Percentiles rank a stretch among this genome's conserved stretches.
Conservation (phyloP, 2,329 filamentous ascomycete species). For the Purpureocillium lavendulum region DNA sequence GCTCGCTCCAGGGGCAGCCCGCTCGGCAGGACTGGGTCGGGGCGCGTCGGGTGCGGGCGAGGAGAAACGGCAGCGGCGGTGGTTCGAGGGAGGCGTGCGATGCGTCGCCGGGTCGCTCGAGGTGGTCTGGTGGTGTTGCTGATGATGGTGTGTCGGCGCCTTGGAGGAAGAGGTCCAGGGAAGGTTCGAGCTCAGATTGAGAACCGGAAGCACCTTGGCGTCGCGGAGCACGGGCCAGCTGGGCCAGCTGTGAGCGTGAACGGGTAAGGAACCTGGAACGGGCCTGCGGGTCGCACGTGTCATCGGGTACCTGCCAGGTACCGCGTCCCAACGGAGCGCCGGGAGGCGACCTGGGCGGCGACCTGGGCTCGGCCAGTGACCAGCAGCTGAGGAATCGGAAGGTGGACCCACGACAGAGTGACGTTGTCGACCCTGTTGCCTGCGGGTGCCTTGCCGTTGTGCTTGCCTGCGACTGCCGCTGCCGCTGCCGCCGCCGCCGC, state of each 20-base stretch:
- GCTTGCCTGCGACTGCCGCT: too few species aligned
- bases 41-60: too few species aligned
- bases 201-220: constrained; percentile 13
- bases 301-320: constrained; percentile 13
- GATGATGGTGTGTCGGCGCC: not conserved
- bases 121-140: not conserved
- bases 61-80: not conserved
- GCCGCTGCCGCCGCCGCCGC: too few species aligned
- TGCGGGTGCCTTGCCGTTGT: too few species aligned
- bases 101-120: not conserved
- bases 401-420: constrained; percentile 5
- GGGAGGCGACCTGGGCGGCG: not conserved
- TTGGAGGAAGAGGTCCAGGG: constrained; percentile 9
- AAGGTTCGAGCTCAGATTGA: constrained; percentile 23
- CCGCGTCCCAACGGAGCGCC: not conserved
- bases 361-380: not conserved
- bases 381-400: constrained; percentile 1
- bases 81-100: not conserved
- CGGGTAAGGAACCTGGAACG: constrained; percentile 10
- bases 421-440: constrained; percentile 13
- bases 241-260: constrained; percentile 2
- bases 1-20: not conserved
- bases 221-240: constrained; percentile 9
- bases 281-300: constrained; percentile 1
- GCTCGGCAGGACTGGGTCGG: too few species aligned